Base-by-base conservation (phyloP, 352 stramenopile species). In the Pythium diclinum region DNA sequence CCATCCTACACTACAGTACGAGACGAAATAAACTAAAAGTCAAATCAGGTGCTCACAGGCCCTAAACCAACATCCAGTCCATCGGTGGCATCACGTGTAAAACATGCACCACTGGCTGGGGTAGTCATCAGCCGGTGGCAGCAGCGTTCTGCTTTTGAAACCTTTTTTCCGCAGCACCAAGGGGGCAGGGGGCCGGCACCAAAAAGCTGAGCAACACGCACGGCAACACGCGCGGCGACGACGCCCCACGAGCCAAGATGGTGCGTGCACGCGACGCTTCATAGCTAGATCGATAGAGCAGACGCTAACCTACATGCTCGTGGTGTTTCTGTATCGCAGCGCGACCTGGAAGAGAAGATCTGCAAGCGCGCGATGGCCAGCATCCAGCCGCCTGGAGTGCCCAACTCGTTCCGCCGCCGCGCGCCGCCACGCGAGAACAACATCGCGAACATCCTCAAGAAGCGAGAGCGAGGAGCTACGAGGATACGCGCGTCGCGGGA, bases 361-460 rank as follows among this genome's bases (percentile, higher is more conserved):
- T 91, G 82, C 75, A 79, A 90, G 65, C 80, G 84, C 47, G 84
- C 84, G 23, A 77, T 85, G 25, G 83, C 77, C 21, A 83, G 90
- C 23, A 42, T 93, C 63, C 77, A 89, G 58, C 82, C 84, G 56
- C 81, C 82, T 1, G 84, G 84, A 33, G 84, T 91, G 23, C 84
- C 84, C 52, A 88, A 80, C 63, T 93, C 84, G 10, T 93, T 93
- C 58, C 75, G 80, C 2, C 81, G 85, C 30, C 81, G 78, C 23
- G 75, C 81, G 58, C 75, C 73, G 23, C 71, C 85, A 73, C 65
- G 56, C 16, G 54, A 63, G 30, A 68, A 88, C 67, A 93, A 93
- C 60, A 88, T 93, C 53, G 78, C 79, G 49, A 73, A 66, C 34
- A 72, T 88, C 53, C 69, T 93, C 63, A 76, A 88, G 36, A 73